Evolutionary conservation across 2,329 filamentous ascomycete species (phyloP).

Genomic region (Neofusicoccum sp.): DNA sequence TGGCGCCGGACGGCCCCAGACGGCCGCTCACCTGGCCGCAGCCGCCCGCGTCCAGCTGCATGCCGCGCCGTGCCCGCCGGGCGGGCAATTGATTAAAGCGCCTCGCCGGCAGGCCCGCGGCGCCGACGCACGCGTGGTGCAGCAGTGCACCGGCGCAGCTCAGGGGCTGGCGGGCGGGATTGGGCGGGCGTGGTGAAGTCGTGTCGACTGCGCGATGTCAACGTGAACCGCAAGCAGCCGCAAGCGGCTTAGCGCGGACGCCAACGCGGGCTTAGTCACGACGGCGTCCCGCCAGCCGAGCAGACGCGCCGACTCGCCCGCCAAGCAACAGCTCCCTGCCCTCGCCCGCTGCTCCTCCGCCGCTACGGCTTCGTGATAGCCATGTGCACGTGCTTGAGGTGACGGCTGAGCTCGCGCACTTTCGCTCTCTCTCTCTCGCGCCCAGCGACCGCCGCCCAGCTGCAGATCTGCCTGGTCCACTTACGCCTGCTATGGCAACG

Average conservation of each 20-base stretch:
- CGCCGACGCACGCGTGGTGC: neutral
- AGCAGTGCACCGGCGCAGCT: neutral
- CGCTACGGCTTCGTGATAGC: neutral
- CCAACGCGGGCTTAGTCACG: conserved; percentile 3
- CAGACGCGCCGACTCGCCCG: neutral
- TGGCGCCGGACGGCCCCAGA: neutral
- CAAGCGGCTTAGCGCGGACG: neutral
- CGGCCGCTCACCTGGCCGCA: neutral
- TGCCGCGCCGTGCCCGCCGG: neutral
- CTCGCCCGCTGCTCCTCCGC: neutral
- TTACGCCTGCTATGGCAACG: neutral
- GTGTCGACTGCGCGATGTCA: conserved; percentile 3
- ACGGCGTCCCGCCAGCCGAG: neutral
- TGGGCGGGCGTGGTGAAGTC: neutral
- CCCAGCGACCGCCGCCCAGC: neutral
- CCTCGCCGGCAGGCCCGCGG: neutral
- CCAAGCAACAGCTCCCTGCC: neutral
- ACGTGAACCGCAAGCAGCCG: neutral
- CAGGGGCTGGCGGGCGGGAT: neutral
- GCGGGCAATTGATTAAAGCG: neutral
- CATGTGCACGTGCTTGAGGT: neutral
- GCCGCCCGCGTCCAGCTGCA: neutral
- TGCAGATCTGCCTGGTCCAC: neutral
- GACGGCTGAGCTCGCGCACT: neutral
- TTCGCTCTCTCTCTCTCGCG: neutral